Base-by-base conservation (phyloP, 225 moss, liverwort and hornwort species). In the Marchantia polymorpha region DNA sequence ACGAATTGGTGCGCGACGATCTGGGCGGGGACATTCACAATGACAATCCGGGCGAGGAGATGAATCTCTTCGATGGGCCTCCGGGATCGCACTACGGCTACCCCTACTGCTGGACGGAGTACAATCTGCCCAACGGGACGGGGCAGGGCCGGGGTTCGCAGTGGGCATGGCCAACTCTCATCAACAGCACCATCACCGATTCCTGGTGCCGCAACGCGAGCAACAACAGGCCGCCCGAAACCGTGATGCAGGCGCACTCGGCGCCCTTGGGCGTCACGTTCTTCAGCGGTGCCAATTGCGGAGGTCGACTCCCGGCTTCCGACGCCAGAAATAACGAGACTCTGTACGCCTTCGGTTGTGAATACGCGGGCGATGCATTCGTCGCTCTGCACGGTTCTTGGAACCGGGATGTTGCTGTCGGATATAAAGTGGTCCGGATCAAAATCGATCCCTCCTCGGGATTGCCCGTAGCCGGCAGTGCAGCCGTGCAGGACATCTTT, bases 61-160 rank as follows among this genome's bases (percentile, higher is more conserved):
- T 87, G 30, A 87, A 87, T 39, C 84, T 87, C 6, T 87, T 87
- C 31, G 73, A 83, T 16, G 60, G 72, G 0, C 80, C 59, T 1
- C 23, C 31, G 20, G 87, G 84, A n/a, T 73, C 79, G 4, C 79
- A 79, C 65, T 87, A 87, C 49, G 87, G 87, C 2, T 87, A 87
- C 22, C 87, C 87, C 1, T 84, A 74, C 27, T 87, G 87, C 72
- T 87, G 87, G 87, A 82, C 87, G 50, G 87, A 84, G 67, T 87
- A 70, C 68, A 7, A 50, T 1, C 48, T 87, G 30, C 29, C 83
- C 12, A 31, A 51, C 0, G 64, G 47, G 10, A 20, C 13, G 6
- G 85, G 85, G 11, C 19, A 26, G 12, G 87, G 84, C 26, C 47
- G 64, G 9, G 84, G 83, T 2, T 67, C 87, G 0, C 87, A 87